Evolutionary conservation across 2,329 filamentous ascomycete genomes (phyloP).

Genomic region (Fonsecaea multimorphosa): DNA sequence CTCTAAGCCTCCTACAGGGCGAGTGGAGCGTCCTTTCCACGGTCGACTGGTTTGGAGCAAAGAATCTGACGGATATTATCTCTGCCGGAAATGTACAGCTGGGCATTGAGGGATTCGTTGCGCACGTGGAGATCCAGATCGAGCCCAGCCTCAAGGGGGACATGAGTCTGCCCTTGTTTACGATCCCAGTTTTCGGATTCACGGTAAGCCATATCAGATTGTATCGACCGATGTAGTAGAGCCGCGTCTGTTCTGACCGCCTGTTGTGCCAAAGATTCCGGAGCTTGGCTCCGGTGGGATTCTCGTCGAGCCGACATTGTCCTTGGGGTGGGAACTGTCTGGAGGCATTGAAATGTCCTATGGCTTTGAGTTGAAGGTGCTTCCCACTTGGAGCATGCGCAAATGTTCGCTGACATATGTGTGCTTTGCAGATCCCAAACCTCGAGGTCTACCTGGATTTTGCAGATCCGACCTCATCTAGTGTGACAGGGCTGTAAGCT

Average conservation of each 20-base stretch:
- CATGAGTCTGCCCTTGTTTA: conserved; percentile 9
- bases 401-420: not conserved
- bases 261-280: conserved; percentile 7
- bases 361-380: conserved; percentile 14
- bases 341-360: conserved; percentile 16
- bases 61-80: conserved; percentile 8
- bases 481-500: conserved; percentile 17
- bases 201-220: conserved; percentile 7
- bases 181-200: conserved; percentile 5
- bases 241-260: not conserved
- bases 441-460: conserved; percentile 7
- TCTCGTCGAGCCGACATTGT: conserved; percentile 8
- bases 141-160: not conserved
- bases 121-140: conserved; percentile 11
- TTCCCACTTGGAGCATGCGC: not conserved
- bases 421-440: conserved; percentile 7
- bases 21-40: conserved; percentile 7
- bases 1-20: conserved; percentile 9
- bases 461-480: conserved; percentile 8
- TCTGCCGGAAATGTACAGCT: conserved; percentile 13
- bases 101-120: conserved; percentile 6
- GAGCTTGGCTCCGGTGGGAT: conserved; percentile 9
- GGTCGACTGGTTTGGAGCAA: not conserved
- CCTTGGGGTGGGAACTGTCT: conserved; percentile 10
- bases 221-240: not conserved